phyloP scores from a whole-genome alignment of 768 basidiomycete genomes.

The Roridomyces roridus region DNA sequence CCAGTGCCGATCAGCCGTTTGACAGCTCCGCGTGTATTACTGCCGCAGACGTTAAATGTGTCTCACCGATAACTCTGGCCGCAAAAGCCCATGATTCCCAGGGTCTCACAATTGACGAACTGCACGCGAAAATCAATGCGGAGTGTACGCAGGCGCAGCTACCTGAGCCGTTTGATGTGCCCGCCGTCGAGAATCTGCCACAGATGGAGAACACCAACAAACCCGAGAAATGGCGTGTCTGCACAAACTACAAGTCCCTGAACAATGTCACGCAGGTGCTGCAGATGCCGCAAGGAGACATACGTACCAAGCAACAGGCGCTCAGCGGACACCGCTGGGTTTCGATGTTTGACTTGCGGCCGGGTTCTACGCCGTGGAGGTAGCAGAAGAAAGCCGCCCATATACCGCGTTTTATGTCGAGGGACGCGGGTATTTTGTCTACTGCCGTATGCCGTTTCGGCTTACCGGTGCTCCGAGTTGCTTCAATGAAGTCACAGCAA shows the following conservation, averaged over 20 bases:
- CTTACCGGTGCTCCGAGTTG: conserved; percentile 42
- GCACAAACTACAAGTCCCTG: conserved; percentile 44
- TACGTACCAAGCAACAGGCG: conserved; percentile 41
- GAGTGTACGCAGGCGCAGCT: conserved; percentile 34
- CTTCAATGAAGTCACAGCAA: conserved; percentile 38
- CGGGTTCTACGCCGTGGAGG: conserved; percentile 37
- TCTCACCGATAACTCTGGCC: conserved; percentile 39
- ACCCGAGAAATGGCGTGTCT: conserved; percentile 41
- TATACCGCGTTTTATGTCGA: conserved; percentile 44
- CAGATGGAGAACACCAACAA: background rate
- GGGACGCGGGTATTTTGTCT: conserved; percentile 42
- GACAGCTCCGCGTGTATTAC: too few species aligned
- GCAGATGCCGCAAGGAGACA: conserved; percentile 42
- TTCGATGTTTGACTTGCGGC: conserved; percentile 40
- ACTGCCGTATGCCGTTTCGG: conserved; percentile 45
- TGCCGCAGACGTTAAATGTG: too few species aligned
- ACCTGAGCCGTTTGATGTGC: conserved; percentile 25
- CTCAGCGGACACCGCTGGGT: conserved; percentile 43
- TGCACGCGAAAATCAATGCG: conserved; percentile 40
- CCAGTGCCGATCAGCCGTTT: too few species aligned
- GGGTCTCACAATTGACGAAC: conserved; percentile 39
- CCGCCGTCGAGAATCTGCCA: conserved; percentile 12
- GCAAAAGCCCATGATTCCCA: conserved; percentile 38
- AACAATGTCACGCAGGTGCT: conserved; percentile 36
- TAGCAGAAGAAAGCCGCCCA: conserved; percentile 27